Base-by-base conservation (phyloP, 73 alveolate genomes). In the Paramecium caudatum region DNA sequence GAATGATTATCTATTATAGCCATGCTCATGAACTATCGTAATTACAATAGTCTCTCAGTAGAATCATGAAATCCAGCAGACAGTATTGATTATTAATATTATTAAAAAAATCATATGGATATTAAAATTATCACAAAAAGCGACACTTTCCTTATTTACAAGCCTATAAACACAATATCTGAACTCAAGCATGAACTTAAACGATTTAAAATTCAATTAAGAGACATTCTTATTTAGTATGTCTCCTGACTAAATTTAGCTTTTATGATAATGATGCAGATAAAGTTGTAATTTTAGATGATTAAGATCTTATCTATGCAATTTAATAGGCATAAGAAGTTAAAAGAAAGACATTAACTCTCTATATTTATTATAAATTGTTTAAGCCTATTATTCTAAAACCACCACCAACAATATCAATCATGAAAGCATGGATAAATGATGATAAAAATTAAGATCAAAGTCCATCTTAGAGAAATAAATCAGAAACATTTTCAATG, bases 231-330 rank as follows among this genome's bases (percentile, higher is more conserved):
- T 32, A 49, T 49, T 21, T 49, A 49, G 70, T 49, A 49, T 6
- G 8, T 21, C 0, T 17, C 25, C 25, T 32, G 8, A 17, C 70
- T 21, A 21, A 55, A 4, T 49, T 49, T 49, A 49, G 70, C 25
- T 49, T 49, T 49, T 55, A 55, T 55, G 80, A 55, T 55, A 55
- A 23, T 55, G 80, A 55, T 55, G 23, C 4, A 12, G 80, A 55
- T 55, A 55, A 55, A 55, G 80, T 55, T 55, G 80, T 55, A 23
- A 55, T 55, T 27, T 27, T 23, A 23, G 9, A 25, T 4, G 80
- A 55, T 21, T 37, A 55, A 12, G 80, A 55, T 55, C 80, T 55
- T 23, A 10, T 10, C 10, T 55, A 55, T 55, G 80, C 80, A 3
- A 27, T 27, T 23, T 43, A 55, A 43, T 23, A 55, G 30, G 8